These are phyloP conservation scores for Dissophora ornata DNA, from an alignment of 192 early-diverging fungal species.

Conservation along the genomic window DNA sequence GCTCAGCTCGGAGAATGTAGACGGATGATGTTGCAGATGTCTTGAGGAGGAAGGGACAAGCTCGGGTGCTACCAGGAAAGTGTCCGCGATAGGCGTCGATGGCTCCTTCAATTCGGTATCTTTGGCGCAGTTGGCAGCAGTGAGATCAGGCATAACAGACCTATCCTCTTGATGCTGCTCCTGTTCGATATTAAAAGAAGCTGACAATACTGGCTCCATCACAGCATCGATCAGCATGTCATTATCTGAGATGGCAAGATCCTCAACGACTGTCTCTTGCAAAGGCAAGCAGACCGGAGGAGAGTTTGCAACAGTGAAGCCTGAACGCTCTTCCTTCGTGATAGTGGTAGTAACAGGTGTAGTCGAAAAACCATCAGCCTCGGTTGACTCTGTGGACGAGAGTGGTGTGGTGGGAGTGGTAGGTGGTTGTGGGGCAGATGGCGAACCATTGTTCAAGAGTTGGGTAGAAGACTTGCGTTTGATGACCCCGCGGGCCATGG, in stretches of 20 bases:
- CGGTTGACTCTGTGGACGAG: not conserved
- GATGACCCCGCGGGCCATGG: constrained; percentile 38
- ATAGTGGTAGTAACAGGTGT: not conserved
- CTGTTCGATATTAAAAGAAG: not conserved
- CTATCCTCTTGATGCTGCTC: too few species aligned
- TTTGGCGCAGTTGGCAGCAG: too few species aligned
- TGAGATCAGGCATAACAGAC: too few species aligned
- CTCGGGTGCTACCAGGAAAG: constrained; percentile 9
- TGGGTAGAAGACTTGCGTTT: constrained; percentile 32
- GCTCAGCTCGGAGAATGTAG: constrained; percentile 27
- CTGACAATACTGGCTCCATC: constrained; percentile 14
- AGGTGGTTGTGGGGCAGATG: constrained; percentile 5
- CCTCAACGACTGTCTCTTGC: not conserved
- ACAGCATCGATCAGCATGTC: constrained; percentile 2
- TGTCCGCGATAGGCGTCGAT: constrained; percentile 19
- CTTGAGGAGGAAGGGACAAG: not conserved
- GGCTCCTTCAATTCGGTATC: not conserved
- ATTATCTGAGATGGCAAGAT: constrained; percentile 19
- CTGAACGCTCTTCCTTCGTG: not conserved
- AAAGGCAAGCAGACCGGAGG: not conserved
- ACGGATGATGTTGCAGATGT: constrained; percentile 3
- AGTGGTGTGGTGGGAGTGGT: constrained; percentile 13
- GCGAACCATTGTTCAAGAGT: not conserved
- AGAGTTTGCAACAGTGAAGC: not conserved
- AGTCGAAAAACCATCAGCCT: not conserved